Evolutionary conservation across 2,329 filamentous ascomycete genomes (phyloP).

Genomic region (Fusarium austroafricanum): DNA sequence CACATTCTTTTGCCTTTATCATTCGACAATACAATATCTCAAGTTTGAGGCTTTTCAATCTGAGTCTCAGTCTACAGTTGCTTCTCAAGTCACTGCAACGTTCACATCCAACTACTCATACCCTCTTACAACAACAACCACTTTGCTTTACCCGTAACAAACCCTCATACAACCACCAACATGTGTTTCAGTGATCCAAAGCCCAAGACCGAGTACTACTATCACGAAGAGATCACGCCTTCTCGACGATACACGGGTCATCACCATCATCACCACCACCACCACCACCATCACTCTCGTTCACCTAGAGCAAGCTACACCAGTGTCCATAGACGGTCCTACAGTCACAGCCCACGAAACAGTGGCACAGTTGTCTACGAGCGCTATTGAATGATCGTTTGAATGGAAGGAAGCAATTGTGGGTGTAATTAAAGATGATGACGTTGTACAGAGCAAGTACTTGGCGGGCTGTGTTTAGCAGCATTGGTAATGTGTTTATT

Average conservation of each 20-base stretch:
- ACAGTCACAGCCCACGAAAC: conserved; percentile 57
- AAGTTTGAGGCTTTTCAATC: not conserved
- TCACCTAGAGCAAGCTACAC: conserved; percentile 59
- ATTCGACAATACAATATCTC: conserved; percentile 1
- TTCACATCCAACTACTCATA: not conserved
- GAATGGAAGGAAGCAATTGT: not conserved
- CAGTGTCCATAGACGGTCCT: conserved; percentile 53
- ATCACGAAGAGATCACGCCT: conserved; percentile 65
- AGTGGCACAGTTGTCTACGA: conserved; percentile 51
- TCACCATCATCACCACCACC: conserved; percentile 52
- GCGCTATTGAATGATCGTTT: conserved; percentile 28
- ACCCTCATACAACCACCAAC: conserved; percentile 39
- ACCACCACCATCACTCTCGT: conserved; percentile 49
- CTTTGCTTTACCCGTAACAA: conserved; percentile 4
- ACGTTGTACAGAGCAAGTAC: conserved; percentile 22
- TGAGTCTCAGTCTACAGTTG: not conserved
- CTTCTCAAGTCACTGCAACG: not conserved
- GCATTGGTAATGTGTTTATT: conserved; percentile 33
- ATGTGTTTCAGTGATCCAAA: conserved; percentile 65
- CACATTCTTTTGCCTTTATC: conserved; percentile 12
- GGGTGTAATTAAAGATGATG: conserved; percentile 18
- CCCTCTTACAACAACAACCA: conserved; percentile 6
- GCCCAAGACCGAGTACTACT: conserved; percentile 63
- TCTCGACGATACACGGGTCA: conserved; percentile 54
- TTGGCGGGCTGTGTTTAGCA: conserved; percentile 30